Evolutionary conservation across 2,329 filamentous ascomycete genomes (phyloP).

Genomic region (Sphaerulina vaccinii): DNA sequence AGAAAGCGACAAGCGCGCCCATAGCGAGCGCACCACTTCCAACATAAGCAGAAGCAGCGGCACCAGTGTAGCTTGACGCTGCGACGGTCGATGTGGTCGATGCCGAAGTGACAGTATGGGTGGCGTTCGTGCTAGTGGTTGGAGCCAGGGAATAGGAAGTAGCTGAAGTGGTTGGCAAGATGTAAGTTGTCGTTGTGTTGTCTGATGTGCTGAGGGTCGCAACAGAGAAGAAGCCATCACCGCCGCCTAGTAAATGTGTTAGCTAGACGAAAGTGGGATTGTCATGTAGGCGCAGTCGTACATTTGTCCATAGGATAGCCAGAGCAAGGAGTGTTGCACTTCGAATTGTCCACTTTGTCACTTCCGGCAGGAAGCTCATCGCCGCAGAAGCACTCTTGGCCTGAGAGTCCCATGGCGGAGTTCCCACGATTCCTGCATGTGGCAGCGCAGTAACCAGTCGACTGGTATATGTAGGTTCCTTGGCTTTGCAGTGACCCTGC

Average conservation of each 20-base stretch:
- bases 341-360: constrained; percentile 54
- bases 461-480: constrained; percentile 54
- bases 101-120: too few species aligned
- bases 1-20: neutral
- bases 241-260: constrained; percentile 53
- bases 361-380: constrained; percentile 61
- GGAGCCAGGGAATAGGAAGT: too few species aligned
- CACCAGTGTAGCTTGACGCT: neutral
- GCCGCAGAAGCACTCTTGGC: constrained; percentile 73
- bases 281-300: neutral
- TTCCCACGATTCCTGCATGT: constrained; percentile 49
- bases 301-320: constrained; percentile 13
- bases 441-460: constrained; percentile 54
- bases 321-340: constrained; percentile 64
- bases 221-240: constrained; percentile 52
- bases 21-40: neutral
- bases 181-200: neutral
- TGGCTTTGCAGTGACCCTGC: constrained; percentile 48
- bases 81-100: neutral
- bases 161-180: neutral
- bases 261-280: neutral
- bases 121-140: too few species aligned
- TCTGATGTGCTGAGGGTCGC: neutral
- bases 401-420: constrained; percentile 64
- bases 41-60: neutral